Evolutionary conservation across 2,329 filamentous ascomycete species (phyloP).

Genomic region (Microdochium nivale): DNA sequence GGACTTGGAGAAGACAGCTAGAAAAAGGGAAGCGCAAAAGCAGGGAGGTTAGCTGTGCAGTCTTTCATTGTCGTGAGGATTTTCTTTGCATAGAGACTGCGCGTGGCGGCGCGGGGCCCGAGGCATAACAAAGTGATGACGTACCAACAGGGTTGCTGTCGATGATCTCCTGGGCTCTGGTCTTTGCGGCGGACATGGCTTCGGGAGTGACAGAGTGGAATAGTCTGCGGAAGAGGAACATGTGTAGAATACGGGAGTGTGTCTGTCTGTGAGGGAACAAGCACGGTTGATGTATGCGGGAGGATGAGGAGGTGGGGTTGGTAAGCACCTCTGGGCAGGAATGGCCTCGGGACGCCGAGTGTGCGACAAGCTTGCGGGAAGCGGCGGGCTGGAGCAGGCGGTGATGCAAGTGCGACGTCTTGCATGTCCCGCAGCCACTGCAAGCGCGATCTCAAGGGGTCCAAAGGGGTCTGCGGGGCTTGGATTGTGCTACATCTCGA

Average conservation of each 20-base stretch:
- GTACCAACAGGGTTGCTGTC: conserved; percentile 78
- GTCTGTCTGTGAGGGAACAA: not conserved
- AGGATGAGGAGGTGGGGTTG: not conserved
- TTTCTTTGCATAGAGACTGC: too few species aligned
- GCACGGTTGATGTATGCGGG: not conserved
- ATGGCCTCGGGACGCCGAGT: not conserved
- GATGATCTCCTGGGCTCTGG: conserved; percentile 79
- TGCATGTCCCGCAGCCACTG: not conserved
- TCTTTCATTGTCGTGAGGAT: too few species aligned
- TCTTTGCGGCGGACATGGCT: conserved; percentile 74
- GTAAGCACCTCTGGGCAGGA: too few species aligned
- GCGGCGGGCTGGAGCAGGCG: not conserved
- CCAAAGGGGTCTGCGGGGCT: too few species aligned
- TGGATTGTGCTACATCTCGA: too few species aligned
- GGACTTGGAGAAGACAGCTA: conserved; percentile 92
- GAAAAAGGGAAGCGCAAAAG: not conserved
- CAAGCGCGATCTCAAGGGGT: too few species aligned
- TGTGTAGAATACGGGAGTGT: conserved; percentile 11
- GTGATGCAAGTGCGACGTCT: not conserved
- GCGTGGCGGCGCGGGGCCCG: not conserved
- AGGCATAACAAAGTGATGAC: conserved; percentile 18
- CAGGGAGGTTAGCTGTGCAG: conserved; percentile 1
- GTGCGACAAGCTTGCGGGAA: not conserved
- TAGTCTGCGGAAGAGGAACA: conserved; percentile 65
- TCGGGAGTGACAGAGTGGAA: conserved; percentile 48